Conservation (phyloP, 805 yeast species). For the Wickerhamiella lipophila region DNA sequence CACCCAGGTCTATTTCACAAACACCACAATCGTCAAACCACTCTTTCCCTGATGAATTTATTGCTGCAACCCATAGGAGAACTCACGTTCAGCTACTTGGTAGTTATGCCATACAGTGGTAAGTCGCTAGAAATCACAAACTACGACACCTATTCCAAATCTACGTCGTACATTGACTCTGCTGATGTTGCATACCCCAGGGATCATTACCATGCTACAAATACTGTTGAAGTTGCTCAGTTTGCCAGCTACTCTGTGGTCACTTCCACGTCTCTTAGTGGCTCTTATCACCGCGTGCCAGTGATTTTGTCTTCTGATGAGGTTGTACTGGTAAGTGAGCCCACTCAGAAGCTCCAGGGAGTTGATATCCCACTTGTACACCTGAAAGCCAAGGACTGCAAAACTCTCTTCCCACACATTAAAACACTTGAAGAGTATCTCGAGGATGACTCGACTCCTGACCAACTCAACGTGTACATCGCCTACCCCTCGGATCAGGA, state of each 20-base stretch:
- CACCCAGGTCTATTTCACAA: conserved; percentile 41
- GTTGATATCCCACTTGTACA: conserved; percentile 34
- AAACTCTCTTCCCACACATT: conserved; percentile 15
- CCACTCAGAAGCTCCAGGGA: conserved; percentile 69
- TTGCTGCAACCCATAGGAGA: conserved; percentile 75
- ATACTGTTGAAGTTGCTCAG: conserved; percentile 34
- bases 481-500: conserved; percentile 22
- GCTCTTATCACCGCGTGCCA: conserved; percentile 57
- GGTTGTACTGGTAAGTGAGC: conserved; percentile 50
- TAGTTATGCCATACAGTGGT: conserved; percentile 83
- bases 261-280: conserved; percentile 80
- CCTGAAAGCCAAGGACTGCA: conserved; percentile 22
- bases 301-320: conserved; percentile 71
- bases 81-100: conserved; percentile 60
- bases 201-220: conserved; percentile 15
- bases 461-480: conserved; percentile 22
- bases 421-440: conserved; percentile 29
- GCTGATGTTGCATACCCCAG: conserved; percentile 11
- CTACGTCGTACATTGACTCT: conserved; percentile 45
- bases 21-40: conserved; percentile 27
- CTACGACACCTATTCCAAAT: conserved; percentile 95
- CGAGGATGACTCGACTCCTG: conserved; percentile 27
- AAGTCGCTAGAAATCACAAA: conserved; percentile 73
- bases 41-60: conserved; percentile 68
- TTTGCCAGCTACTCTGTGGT: conserved; percentile 30